These are phyloP conservation scores for Fusarium mexicanum DNA, from an alignment of 2,329 filamentous ascomycete genomes.

Conservation along the genomic window DNA sequence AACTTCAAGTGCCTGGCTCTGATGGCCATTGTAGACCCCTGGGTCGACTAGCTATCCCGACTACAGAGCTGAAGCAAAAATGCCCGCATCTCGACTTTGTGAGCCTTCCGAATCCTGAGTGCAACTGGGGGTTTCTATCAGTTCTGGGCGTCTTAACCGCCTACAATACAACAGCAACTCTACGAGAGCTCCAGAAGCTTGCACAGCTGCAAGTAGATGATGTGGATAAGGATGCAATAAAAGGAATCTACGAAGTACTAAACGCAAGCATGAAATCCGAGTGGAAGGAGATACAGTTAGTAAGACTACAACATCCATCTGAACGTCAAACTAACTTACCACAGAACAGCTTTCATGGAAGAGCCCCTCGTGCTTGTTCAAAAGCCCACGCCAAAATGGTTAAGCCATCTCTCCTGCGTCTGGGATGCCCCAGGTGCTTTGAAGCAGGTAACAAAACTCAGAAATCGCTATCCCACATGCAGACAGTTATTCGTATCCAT, in stretches of 20 bases:
- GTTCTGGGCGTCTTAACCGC: fast-evolving
- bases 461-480: background rate
- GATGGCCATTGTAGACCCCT: background rate
- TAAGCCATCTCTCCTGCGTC: background rate
- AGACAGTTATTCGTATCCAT: background rate
- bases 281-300: background rate
- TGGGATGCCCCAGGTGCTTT: background rate
- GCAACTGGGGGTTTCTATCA: background rate
- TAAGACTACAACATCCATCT: too few relatives aligned
- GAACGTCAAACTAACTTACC: background rate
- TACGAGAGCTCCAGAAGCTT: background rate
- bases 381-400: background rate
- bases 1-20: background rate
- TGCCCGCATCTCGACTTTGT: background rate
- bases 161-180: background rate
- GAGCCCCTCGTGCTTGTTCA: background rate
- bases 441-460: background rate
- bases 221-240: background rate
- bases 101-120: background rate
- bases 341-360: background rate
- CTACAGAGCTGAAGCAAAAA: background rate
- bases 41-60: background rate
- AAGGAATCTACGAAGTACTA: background rate
- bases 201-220: background rate
- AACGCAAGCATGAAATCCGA: background rate